Evolutionary conservation across 768 basidiomycete species (phyloP), one percentile per base, ranked within the genome.

Genomic region (Chiua virens): DNA sequence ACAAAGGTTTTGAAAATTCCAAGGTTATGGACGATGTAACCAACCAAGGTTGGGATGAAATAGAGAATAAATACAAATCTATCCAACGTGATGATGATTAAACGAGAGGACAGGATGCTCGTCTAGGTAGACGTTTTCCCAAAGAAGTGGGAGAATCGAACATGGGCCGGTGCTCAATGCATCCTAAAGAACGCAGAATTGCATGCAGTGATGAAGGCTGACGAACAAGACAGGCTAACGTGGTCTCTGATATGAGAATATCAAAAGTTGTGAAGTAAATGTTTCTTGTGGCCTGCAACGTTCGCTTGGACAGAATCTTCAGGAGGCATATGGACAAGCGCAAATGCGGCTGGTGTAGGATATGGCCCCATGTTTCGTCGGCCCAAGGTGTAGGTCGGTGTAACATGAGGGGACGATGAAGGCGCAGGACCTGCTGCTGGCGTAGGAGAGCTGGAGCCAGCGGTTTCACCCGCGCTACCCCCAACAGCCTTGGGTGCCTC

Each of bases 401-500:
- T 74, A 32, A 88, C 83, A 57, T 79, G 75, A 20, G 62, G 60
- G 20, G 67, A 60, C 42, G 59, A 63, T 43, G 65, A 60, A 18
- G 60, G 58, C 7, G 56, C 45, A 30, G 51, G 55, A 22, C 42
- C 50, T 15, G 34, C 34, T 15, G 47, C 37, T 42, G 55, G 35
- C 20, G 57, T 43, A 20, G 64, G 18, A 32, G 66, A 36, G 4
- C 55, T 49, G 5, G 62, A 39, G 2, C 62, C 58, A 14, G 62
- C 57, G 5, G 70, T 69, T 59, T 83, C 75, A 34, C 75, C 65
- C 11, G 77, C 82, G 45, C 76, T 78, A 14, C 88, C 88, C 25
- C 89, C 88, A 47, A 91, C 65, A 9, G 79, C 80, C 5, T 69
- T 81, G 5, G 89, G 89, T 13, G 68, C 71, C 39, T 76, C 71